Percentiles rank a stretch among this genome's conserved stretches.
Conservation (phyloP, 192 early-diverging fungal species). For the Coemansia sp. region DNA sequence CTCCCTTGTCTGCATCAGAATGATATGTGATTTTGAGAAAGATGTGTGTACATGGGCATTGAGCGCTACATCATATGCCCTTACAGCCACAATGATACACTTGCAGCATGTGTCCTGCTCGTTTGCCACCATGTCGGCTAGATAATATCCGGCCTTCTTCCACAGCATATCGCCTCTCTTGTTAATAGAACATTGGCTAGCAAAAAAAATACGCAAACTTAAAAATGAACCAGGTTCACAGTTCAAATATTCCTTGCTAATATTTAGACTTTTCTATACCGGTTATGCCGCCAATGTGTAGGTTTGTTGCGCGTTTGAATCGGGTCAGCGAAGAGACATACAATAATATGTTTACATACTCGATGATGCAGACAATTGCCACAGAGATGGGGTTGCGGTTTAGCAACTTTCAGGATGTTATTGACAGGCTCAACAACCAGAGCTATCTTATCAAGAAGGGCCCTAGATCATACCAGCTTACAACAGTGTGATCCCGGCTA, state of each 20-base stretch:
- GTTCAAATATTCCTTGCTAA: not conserved
- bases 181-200: not conserved
- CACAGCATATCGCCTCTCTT: not conserved
- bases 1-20: no score
- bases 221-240: not conserved
- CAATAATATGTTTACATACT: conserved; percentile 66
- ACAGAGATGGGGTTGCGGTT: conserved; percentile 56
- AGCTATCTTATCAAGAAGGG: conserved; percentile 73
- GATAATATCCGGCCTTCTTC: not conserved
- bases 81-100: no score
- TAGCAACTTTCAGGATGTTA: conserved; percentile 62
- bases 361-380: conserved; percentile 62
- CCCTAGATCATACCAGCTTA: conserved; percentile 61
- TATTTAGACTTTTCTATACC: not conserved
- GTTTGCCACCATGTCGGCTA: not conserved
- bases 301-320: conserved; percentile 61
- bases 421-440: conserved; percentile 74
- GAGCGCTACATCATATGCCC: no score
- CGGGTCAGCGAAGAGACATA: conserved; percentile 57
- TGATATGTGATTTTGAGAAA: no score
- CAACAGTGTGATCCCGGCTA: conserved; percentile 51
- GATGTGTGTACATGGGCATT: no score
- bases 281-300: conserved; percentile 10
- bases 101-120: not conserved
- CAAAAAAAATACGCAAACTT: not conserved